Evolutionary conservation across 163 green algal species (phyloP).

Genomic region (Chlorella variabilis): DNA sequence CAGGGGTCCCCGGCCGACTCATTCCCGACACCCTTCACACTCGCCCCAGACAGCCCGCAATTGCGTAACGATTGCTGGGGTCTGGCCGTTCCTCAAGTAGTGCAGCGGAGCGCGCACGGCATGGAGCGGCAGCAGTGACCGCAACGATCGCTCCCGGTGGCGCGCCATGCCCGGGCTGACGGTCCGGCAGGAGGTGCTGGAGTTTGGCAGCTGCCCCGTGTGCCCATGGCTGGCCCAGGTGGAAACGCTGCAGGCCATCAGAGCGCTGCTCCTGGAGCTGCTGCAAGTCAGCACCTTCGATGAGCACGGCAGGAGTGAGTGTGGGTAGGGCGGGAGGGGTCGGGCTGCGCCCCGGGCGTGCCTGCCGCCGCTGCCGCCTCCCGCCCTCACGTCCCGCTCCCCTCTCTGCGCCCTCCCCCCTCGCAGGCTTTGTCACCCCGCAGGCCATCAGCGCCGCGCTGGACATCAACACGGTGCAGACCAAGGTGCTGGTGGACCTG

Average conservation of each 20-base stretch:
- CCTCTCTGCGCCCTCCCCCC: background rate
- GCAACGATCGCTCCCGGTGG: background rate
- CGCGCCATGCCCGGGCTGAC: background rate
- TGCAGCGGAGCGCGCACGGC: no score
- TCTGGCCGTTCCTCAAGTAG: no score
- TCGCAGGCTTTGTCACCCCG: constrained; percentile 42
- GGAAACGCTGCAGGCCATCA: constrained; percentile 44
- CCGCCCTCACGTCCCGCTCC: constrained; percentile 9
- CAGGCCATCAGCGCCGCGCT: constrained; percentile 26
- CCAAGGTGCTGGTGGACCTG: constrained; percentile 43
- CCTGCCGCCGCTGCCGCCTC: constrained; percentile 9
- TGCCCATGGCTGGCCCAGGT: constrained; percentile 54
- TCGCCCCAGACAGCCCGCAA: no score
- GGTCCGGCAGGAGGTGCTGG: constrained; percentile 50
- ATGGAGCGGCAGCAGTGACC: no score
- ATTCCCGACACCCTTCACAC: no score
- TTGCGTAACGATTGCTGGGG: no score
- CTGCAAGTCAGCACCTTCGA: constrained; percentile 3
- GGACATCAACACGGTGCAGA: constrained; percentile 31
- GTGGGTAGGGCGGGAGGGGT: background rate
- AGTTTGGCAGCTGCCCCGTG: constrained; percentile 60
- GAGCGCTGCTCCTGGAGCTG: constrained; percentile 35
- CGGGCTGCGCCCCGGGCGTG: no score
- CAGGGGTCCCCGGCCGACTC: no score
- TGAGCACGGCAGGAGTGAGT: constrained; percentile 43